Evolutionary conservation across 2,329 filamentous ascomycete species (phyloP), one percentile per base, ranked within the genome.

Genomic region (Arthroderma sp.): DNA sequence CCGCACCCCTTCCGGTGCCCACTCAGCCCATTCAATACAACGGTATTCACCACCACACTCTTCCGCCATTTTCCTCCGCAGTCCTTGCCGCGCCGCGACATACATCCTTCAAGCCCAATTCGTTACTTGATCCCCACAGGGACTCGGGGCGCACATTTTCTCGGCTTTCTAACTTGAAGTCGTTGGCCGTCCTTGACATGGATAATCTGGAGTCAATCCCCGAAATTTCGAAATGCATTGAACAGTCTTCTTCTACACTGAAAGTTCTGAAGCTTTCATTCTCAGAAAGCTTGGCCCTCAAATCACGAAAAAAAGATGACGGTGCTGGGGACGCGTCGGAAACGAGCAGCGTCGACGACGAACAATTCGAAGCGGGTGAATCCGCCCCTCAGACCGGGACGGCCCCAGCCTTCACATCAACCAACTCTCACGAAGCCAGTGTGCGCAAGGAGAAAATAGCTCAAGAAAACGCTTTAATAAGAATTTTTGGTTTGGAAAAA

Each of bases 261-360:
- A 70, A 64, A 22, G 68, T 72, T 38, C 60, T 81, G 28, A 68
- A 72, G 42, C 58, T 81, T 9, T 81, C 78, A 4, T 71, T 81
- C 47, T 81, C 77, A 0, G 66, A 73, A 31, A 49, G 52, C 3
- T 60, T 80, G 10, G 75, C 74, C 1, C 55, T 54, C 36, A 65
- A 67, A 53, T 66, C 71, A 10, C 63, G 70, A 37, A 71, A 67
- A 46, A 66, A 68, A 15, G 37, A 46, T 5, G 32, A 36, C 5
- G 41, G 34, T 6, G 59, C 64, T 38, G 55, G 61, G 0, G 63
- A 66, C 32, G 72, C 41, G 69, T 74, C 4, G 72, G 79, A 48
- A 59, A 67, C 29, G 72, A 78, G 33, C 32, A 43, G 43, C 9
- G 42, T 36, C 6, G 49, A 51, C 6, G 53, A 55, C 15, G 74